These are phyloP conservation scores for Diospyros kaki DNA, from an alignment of 148 eudicot species.

Conservation along the genomic window DNA sequence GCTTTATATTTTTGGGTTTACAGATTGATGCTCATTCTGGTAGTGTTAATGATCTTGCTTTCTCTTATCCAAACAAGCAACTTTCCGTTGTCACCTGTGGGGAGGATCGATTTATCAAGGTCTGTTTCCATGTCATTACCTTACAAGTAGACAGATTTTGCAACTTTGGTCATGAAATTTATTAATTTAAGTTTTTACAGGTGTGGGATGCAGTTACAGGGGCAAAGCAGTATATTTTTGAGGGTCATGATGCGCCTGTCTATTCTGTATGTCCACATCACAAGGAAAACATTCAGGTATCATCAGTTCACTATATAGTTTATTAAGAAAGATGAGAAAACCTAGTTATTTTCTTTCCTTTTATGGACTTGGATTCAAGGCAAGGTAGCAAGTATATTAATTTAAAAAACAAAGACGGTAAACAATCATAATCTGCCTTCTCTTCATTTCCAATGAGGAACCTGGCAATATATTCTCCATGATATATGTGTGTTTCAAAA, in stretches of 20 bases:
- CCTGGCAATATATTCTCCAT: background rate
- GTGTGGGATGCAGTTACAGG: slow-evolving; percentile 86
- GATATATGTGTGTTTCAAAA: background rate
- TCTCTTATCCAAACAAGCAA: slow-evolving; percentile 63
- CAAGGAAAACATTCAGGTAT: slow-evolving; percentile 75
- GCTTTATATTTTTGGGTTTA: slow-evolving; percentile 3
- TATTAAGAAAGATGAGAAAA: background rate
- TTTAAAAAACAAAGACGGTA: background rate
- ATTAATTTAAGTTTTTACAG: slow-evolving; percentile 35
- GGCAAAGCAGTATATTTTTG: slow-evolving; percentile 51
- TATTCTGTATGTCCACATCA: slow-evolving; percentile 81
- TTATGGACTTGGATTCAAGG: background rate
- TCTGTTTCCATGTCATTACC: slow-evolving; percentile 16
- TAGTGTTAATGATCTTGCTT: slow-evolving; percentile 85
- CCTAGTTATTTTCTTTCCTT: background rate
- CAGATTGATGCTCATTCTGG: slow-evolving; percentile 95
- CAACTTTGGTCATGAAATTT: slow-evolving; percentile 16
- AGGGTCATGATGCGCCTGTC: slow-evolving; percentile 89
- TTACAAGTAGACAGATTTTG: slow-evolving; percentile 1
- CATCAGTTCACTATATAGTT: background rate
- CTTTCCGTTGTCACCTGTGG: slow-evolving; percentile 82
- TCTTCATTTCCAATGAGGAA: slow-evolving; percentile 32
- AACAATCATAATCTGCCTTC: background rate
- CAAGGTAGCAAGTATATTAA: background rate
- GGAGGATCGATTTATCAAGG: slow-evolving; percentile 91